These are phyloP conservation scores for Clonostachys solani DNA, from an alignment of 2,329 filamentous ascomycete genomes.

Conservation along the genomic window DNA sequence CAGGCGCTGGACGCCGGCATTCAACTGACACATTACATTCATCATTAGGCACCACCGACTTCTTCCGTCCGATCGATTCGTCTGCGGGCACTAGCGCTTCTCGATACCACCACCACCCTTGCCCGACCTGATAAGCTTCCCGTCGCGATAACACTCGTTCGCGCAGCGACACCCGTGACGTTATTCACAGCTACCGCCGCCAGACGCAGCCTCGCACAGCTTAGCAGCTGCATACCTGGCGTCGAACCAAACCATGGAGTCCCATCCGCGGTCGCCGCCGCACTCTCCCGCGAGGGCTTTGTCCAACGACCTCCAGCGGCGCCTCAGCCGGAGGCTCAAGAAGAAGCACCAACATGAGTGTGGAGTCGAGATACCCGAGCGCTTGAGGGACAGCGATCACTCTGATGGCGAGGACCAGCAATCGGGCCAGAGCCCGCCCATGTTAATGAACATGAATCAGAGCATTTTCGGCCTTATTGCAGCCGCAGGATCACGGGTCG, in stretches of 20 bases:
- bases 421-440: constrained; percentile 37
- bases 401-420: constrained; percentile 40
- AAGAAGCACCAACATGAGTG: constrained; percentile 34
- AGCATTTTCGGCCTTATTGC: constrained; percentile 92
- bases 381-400: constrained; percentile 44
- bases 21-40: too few species aligned
- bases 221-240: neutral
- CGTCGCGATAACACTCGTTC: too few species aligned
- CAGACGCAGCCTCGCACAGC: neutral
- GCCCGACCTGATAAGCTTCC: too few species aligned
- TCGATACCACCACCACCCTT: too few species aligned
- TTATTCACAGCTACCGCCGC: neutral
- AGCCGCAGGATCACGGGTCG: constrained; percentile 75
- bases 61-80: too few species aligned
- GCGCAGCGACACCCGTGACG: too few species aligned
- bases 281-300: too few species aligned
- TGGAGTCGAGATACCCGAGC: constrained; percentile 45
- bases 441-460: constrained; percentile 80
- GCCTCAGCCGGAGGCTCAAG: constrained; percentile 29
- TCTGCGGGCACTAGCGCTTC: too few species aligned
- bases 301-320: constrained; percentile 20
- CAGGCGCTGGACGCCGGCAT: too few species aligned
- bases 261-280: too few species aligned
- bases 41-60: too few species aligned
- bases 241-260: neutral